Base-by-base conservation (phyloP, 148 eudicot genomes). In the Cornus kousa region DNA sequence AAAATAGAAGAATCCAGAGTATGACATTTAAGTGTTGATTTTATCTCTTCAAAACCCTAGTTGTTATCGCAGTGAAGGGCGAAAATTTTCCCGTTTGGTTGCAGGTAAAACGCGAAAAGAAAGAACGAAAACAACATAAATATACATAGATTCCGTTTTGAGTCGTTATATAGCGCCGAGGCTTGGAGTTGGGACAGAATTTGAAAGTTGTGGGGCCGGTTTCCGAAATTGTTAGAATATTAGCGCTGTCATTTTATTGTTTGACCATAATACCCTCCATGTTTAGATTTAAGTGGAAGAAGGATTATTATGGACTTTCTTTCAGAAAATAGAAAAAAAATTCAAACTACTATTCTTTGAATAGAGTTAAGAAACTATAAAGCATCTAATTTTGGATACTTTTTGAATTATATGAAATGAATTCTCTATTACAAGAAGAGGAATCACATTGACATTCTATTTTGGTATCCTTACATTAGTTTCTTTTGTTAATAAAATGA, bases 31-130 rank as follows among this genome's bases (percentile, higher is more conserved):
- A 73, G 79, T n/a, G 43, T 17, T 64, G 20, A 60, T 5, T 33
- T 35, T n/a, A 31, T 73, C 68, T 74, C 48, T 59, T 65, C 28
- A 3, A 77, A 67, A 68, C 79, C 79, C 79, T 77, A 77, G 33
- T 31, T 48, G 3, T 13, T 32, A 22, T 77, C 71, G 71, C 62
- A 1, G 71, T 67, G 71, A 67, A 9, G 46, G 72, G 79, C 79
- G 65, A 50, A 77, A 67, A 8, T 43, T 46, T 77, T 77, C 19
- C 79, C 79, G 79, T 76, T 66, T 8, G 64, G 20, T 9, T 17
- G 76, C 43, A 53, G 76, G 32, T 37, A 16, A 37, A 57, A 53
- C 72, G 19, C 24, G 71, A 19, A 67, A 76, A 16, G 16, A 68
- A 46, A 46, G 43, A 48, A 37, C 64, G 62, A 10, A 5, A 32